These are phyloP conservation scores for Thecamonas trahens DNA, from an alignment of 78 protist genomes.

Conservation along the genomic window DNA sequence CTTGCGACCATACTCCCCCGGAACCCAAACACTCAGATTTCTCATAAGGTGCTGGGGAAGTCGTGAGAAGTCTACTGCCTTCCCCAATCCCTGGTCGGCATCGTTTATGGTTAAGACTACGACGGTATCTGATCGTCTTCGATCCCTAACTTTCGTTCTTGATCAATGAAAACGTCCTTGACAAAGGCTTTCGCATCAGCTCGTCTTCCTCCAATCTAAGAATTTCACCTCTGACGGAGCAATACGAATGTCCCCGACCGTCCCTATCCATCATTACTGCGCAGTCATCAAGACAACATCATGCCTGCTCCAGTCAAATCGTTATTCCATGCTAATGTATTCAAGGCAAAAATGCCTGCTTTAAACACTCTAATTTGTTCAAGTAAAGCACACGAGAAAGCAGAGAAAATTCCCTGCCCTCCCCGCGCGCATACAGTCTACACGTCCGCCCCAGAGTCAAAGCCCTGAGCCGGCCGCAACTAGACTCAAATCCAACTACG, in stretches of 20 bases:
- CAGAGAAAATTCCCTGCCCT: not conserved
- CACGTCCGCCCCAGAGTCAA: not conserved
- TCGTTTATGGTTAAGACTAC: slow-evolving; percentile 91
- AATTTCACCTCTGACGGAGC: slow-evolving; percentile 87
- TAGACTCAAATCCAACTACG: slow-evolving; percentile 51
- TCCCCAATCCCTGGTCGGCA: slow-evolving; percentile 81
- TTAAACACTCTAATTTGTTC: slow-evolving; percentile 83
- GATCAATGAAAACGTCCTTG: slow-evolving; percentile 83
- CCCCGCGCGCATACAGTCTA: not conserved
- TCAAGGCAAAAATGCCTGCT: slow-evolving; percentile 63
- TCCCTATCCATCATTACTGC: slow-evolving; percentile 75
- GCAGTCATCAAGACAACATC: slow-evolving; percentile 37
- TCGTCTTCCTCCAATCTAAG: slow-evolving; percentile 74
- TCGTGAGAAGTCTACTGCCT: slow-evolving; percentile 8
- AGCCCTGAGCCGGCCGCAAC: not conserved
- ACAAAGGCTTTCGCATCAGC: slow-evolving; percentile 86
- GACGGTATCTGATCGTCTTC: slow-evolving; percentile 92
- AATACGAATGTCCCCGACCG: slow-evolving; percentile 78
- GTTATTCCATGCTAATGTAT: slow-evolving; percentile 69
- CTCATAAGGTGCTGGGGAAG: slow-evolving; percentile 55
- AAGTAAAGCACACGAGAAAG: slow-evolving; percentile 47
- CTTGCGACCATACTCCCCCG: slow-evolving; percentile 89
- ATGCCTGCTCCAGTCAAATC: slow-evolving; percentile 31
- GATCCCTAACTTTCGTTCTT: slow-evolving; percentile 92
- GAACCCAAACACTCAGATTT: slow-evolving; percentile 80